A percentile compares a stretch with the other conserved stretches of the same genome.
These are phyloP conservation scores for Colletotrichum coccodes DNA, from an alignment of 2,329 filamentous ascomycete genomes.

Conservation along the genomic window DNA sequence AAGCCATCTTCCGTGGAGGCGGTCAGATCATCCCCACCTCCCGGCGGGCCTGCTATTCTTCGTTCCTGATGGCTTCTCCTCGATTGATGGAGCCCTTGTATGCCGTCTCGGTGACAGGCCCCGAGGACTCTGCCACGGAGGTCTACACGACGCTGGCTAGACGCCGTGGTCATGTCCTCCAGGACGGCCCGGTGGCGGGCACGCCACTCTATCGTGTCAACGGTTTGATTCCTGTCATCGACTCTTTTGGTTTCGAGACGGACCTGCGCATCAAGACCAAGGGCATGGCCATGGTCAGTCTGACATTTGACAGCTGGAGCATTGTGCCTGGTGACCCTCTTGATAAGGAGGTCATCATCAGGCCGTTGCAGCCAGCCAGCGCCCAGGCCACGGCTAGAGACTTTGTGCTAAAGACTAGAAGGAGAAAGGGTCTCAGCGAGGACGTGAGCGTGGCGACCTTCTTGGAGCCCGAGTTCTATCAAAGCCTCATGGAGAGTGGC, in stretches of 20 bases:
- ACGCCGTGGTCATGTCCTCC: constrained; percentile 89
- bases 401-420: constrained; percentile 94
- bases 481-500: constrained; percentile 87
- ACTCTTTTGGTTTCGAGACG: constrained; percentile 98
- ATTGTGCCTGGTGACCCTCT: constrained; percentile 96
- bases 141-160: constrained; percentile 93
- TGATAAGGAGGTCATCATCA: constrained; percentile 83
- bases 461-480: constrained; percentile 92
- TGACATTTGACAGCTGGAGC: constrained; percentile 96
- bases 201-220: constrained; percentile 93
- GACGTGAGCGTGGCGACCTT: constrained; percentile 97
- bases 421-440: constrained; percentile 93
- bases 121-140: constrained; percentile 86
- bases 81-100: constrained; percentile 98
- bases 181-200: constrained; percentile 93
- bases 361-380: constrained; percentile 86
- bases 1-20: constrained; percentile 94
- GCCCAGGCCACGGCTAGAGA: constrained; percentile 92
- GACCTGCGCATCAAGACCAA: constrained; percentile 96
- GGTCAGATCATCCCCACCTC: constrained; percentile 98
- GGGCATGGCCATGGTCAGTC: constrained; percentile 87
- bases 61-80: constrained; percentile 96
- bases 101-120: constrained; percentile 90
- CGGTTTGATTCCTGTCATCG: constrained; percentile 93
- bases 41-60: constrained; percentile 91